Evolutionary conservation across 331 rosid genomes (phyloP), one percentile per base, ranked within the genome.

Genomic region (Stylosanthes scabra): DNA sequence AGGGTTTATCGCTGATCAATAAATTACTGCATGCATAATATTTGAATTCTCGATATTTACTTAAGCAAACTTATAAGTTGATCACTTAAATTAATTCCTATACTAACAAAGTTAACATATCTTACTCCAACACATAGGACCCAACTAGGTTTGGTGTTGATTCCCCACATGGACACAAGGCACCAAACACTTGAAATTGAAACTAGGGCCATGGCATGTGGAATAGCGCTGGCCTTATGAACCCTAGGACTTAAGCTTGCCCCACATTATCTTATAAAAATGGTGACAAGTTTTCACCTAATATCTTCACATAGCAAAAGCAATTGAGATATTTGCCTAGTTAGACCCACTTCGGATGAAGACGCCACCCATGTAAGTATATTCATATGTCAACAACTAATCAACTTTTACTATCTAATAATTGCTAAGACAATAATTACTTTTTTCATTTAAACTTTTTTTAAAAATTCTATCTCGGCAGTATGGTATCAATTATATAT

Each of bases 351-450:
- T 77, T 61, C 40, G 31, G 52, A 28, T 70, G 44, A 42, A 54
- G 20, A 69, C 41, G 46, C 59, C 40, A 9, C 11, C 11, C 14
- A 10, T 14, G 27, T 46, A n/a, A 51, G 40, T 46, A 20, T 65
- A 29, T 56, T 49, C 14, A 39, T 27, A 37, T 49, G 61, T 69
- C 68, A 66, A 44, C 60, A 66, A 45, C 47, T 57, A 44, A 7
- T 39, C 61, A 68, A 60, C n/a, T 60, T 68, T 76, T 49, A 16
- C 55, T 37, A 47, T 76, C 62, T n/a, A 74, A n/a, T 74, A 42
- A 42, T 67, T 41, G 12, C 46, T 47, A 44, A 9, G 74, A 44
- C 7, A 15, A 34, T 25, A 3, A 15, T 47, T 25, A 3, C 39
- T 34, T 34, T 34, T 6, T 34, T 34, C 6, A 34, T 34, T 34